Percentiles rank a stretch among this genome's conserved stretches.
phyloP scores from a whole-genome alignment of 1,284 basidiomycete genomes.

The Exobasidium cylindrosporum region DNA sequence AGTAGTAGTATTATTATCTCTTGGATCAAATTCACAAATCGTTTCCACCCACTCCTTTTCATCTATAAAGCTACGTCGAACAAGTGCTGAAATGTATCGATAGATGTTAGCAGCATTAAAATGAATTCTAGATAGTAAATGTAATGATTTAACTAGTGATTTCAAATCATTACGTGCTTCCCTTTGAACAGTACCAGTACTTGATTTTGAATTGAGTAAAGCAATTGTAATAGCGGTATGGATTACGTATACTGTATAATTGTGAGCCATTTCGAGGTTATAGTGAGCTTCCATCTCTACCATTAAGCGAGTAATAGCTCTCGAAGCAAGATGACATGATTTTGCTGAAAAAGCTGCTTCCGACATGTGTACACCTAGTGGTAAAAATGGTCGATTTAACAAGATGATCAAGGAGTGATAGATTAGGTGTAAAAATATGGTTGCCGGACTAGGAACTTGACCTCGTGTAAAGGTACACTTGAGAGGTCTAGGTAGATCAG shows the following conservation, averaged over 20 bases:
- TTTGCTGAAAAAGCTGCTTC: constrained; percentile 8
- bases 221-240: constrained; percentile 7
- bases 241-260: not conserved
- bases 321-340: constrained; percentile 4
- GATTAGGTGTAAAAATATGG: constrained; percentile 44
- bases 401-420: constrained; percentile 49
- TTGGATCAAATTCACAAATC: not conserved
- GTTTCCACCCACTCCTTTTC: not conserved
- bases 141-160: not conserved
- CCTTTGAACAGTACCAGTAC: constrained; percentile 7
- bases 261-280: not conserved
- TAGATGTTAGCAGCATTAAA: not conserved
- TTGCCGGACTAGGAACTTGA: not conserved
- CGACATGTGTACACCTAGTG: constrained; percentile 14
- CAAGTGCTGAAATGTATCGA: not conserved
- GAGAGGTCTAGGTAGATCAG: constrained; percentile 7
- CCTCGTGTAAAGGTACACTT: constrained; percentile 9
- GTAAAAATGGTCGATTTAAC: constrained; percentile 50
- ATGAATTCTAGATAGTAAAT: not conserved
- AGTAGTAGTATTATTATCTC: not conserved
- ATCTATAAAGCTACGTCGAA: not conserved
- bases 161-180: constrained; percentile 8
- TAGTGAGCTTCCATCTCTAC: constrained; percentile 3
- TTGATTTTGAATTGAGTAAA: constrained; percentile 4
- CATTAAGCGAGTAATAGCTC: not conserved